Base-by-base conservation (phyloP, 2,329 filamentous ascomycete species). In the Colletotrichum eremochloae region DNA sequence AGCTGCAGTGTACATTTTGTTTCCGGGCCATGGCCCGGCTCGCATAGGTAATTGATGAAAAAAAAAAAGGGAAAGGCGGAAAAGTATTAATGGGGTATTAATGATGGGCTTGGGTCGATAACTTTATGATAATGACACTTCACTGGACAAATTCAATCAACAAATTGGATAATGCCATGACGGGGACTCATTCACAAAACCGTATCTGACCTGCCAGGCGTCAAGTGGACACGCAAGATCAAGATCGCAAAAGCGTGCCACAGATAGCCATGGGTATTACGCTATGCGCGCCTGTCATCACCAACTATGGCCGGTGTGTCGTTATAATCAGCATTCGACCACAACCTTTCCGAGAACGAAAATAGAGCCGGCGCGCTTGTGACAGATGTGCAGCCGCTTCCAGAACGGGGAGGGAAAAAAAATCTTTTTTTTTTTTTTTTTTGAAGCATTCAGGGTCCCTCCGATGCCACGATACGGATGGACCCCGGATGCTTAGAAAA, bases 381-480 rank as follows among this genome's bases (percentile, higher is more conserved):
- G 20, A 29, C n/a, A 24, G 52, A 18, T 24, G 52, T 24, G 33
- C 52, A 11, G 36, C 55, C 36, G n/a, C n/a, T 40, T 14, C n/a
- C 7, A 12, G 31, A 20, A 50, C 15, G 31, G 11, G 20, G 33
- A 31, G 29, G 12, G 63, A 61, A 58, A 24, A 46, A n/a, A 46
- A 46, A 24, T 36, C 3, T 42, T 12, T 42, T 42, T 5, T 20
- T 8, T 9, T 44, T 44, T 44, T 20, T 18, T 40, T 69, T 52
- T 57, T 36, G 52, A 64, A 33, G 33, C 48, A 69, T 61, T 65
- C 69, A 69, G 60, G 67, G 70, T 61, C 70, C 61, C 58, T 24
- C 60, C 66, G 66, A 69, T 72, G 38, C 57, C 57, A 63, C 58
- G 69, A 58, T 57, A 65, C 31, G 40, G 60, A 65, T 64, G 70